A percentile compares a stretch with the other conserved stretches of the same genome.
Conservation (phyloP, 2,329 filamentous ascomycete genomes). For the Clarireedia paspali region DNA sequence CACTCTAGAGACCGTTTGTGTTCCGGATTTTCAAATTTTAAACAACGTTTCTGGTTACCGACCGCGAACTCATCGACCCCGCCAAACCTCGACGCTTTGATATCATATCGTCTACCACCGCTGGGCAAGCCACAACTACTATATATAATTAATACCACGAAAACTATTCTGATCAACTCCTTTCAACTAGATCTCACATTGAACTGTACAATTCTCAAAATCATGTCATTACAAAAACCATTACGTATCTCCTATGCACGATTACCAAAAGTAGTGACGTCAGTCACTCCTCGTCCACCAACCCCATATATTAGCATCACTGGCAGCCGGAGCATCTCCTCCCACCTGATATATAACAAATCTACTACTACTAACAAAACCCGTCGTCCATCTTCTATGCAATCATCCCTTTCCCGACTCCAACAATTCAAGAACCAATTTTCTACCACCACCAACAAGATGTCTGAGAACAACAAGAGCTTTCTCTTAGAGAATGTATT, state of each 20-base stretch:
- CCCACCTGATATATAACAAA: background rate
- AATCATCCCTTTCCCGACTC: background rate
- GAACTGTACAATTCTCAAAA: background rate
- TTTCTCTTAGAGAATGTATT: slow-evolving; percentile 25
- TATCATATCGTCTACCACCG: no score
- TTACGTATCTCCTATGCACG: slow-evolving; percentile 1
- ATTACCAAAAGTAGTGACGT: background rate
- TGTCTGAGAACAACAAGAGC: slow-evolving; percentile 22
- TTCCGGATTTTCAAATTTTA: no score
- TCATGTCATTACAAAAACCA: background rate
- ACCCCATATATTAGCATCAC: background rate
- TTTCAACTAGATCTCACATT: no score
- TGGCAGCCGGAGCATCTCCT: background rate
- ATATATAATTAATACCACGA: no score
- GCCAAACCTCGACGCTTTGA: no score
- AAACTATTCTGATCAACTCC: no score
- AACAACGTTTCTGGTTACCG: no score
- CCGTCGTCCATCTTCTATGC: background rate
- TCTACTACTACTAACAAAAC: background rate
- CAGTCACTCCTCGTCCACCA: background rate
- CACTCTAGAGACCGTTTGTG: no score
- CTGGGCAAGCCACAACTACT: no score
- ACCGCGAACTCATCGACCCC: no score
- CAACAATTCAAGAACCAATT: background rate
- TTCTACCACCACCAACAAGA: slow-evolving; percentile 8